These are phyloP conservation scores for Ilyonectria destructans DNA, from an alignment of 2,329 filamentous ascomycete species.

Conservation along the genomic window DNA sequence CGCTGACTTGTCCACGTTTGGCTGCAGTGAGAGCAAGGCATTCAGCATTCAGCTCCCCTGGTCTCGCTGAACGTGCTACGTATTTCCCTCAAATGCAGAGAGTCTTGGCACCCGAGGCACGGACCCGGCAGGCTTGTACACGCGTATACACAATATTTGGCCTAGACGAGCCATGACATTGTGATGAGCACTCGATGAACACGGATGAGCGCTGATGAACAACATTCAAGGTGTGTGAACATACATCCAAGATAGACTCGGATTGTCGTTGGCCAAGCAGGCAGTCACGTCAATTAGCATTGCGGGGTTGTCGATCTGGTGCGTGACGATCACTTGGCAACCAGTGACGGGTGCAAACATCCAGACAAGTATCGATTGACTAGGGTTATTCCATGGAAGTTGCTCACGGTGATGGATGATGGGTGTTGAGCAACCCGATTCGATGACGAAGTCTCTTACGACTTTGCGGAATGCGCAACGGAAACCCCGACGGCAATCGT, in stretches of 20 bases:
- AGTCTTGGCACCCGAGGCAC: neutral
- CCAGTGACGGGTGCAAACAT: slow-evolving; percentile 1
- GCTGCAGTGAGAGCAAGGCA: slow-evolving; percentile 11
- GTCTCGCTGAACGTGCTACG: slow-evolving; percentile 11
- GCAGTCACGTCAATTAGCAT: slow-evolving; percentile 26
- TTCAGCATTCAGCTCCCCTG: slow-evolving; percentile 18
- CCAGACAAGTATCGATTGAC: neutral
- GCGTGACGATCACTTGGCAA: slow-evolving; percentile 33
- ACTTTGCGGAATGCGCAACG: neutral
- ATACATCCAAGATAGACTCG: slow-evolving; percentile 1
- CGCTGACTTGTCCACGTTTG: slow-evolving; percentile 17
- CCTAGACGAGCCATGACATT: neutral
- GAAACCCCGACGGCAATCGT: neutral
- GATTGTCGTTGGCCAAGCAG: slow-evolving; percentile 13
- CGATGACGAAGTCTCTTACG: neutral
- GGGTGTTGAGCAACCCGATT: neutral
- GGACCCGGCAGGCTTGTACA: neutral
- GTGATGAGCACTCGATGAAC: neutral
- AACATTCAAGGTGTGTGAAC: too few relatives aligned
- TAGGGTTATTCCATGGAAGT: slow-evolving; percentile 4
- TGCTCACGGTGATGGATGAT: neutral
- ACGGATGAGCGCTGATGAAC: too few relatives aligned
- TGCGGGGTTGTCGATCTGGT: slow-evolving; percentile 49
- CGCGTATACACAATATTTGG: too few relatives aligned
- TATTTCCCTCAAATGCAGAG: slow-evolving; percentile 5